These are phyloP conservation scores for Avena sativa DNA, from an alignment of 176 grass and related monocot genomes.

Conservation along the genomic window DNA sequence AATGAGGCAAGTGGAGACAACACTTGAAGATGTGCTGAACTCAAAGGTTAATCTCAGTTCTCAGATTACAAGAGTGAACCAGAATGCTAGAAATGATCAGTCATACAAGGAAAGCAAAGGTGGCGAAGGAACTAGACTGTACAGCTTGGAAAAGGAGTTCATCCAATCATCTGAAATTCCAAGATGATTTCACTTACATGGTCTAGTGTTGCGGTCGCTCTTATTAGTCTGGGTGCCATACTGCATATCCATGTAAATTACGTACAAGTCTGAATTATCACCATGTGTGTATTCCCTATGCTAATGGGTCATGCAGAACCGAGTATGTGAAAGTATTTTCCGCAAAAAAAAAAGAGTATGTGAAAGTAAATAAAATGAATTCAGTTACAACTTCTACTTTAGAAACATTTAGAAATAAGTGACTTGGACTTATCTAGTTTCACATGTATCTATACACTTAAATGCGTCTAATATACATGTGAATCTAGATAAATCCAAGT, in stretches of 20 bases:
- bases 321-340: neutral
- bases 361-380: neutral
- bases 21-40: slow-evolving; percentile 1
- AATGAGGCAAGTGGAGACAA: slow-evolving; percentile 19
- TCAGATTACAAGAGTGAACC: neutral
- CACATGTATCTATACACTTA: neutral
- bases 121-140: neutral
- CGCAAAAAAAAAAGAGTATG: neutral
- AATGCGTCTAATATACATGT: too few species aligned
- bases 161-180: slow-evolving; percentile 10
- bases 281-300: neutral
- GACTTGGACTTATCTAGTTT: too few species aligned
- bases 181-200: slow-evolving; percentile 13
- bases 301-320: neutral
- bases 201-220: neutral
- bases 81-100: neutral
- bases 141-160: slow-evolving; percentile 19
- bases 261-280: neutral
- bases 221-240: neutral
- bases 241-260: neutral
- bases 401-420: neutral
- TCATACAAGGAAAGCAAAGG: neutral
- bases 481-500: too few species aligned
- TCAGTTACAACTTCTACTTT: neutral
- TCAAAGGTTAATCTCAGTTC: neutral